A percentile compares a stretch with the other conserved stretches of the same genome.
Conservation (phyloP, 768 basidiomycete species). For the Panaeolus cyanescens region DNA sequence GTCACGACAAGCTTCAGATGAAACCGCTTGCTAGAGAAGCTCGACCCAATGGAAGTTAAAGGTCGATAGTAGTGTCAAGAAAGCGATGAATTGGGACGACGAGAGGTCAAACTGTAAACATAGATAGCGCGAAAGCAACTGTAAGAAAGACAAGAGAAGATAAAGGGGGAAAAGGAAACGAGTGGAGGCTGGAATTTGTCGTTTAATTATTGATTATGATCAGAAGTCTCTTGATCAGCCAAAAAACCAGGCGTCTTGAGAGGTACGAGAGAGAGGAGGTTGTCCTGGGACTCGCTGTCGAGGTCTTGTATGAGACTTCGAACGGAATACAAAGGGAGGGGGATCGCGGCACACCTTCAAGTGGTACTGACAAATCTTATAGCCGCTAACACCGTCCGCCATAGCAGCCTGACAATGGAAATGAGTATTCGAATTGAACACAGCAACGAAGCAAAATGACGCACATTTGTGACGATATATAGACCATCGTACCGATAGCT, state of each 20-base stretch:
- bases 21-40: not conserved
- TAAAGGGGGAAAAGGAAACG: not conserved
- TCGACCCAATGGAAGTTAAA: not conserved
- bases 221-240: no score
- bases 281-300: not conserved
- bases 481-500: conserved; percentile 48
- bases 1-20: not conserved
- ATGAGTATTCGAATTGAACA: not conserved
- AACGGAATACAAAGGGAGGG: not conserved
- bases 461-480: conserved; percentile 36
- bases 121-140: not conserved
- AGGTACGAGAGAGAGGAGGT: not conserved
- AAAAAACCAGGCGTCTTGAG: not conserved
- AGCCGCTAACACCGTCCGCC: conserved; percentile 9
- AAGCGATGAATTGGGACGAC: not conserved
- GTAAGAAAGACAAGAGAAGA: not conserved
- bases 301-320: not conserved
- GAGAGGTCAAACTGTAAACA: not conserved
- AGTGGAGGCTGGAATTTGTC: not conserved
- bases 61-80: not conserved
- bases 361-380: conserved; percentile 11
- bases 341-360: conserved; percentile 8
- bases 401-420: not conserved
- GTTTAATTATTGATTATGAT: no score
- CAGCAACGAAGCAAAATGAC: not conserved